phyloP scores from a whole-genome alignment of 805 yeast species.

The Komagataella ulmi region DNA sequence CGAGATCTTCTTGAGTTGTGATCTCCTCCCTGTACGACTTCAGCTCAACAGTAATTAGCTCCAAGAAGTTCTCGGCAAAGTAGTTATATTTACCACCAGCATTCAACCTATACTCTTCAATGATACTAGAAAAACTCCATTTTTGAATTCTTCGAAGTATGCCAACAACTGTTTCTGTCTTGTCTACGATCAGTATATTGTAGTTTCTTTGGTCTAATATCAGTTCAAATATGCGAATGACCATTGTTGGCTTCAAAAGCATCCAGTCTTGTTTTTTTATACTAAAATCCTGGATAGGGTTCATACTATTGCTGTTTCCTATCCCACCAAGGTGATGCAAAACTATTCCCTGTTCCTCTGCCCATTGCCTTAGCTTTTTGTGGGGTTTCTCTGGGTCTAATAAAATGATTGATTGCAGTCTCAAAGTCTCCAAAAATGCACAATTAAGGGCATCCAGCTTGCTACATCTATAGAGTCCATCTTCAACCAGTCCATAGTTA shows the following conservation, averaged over 20 bases:
- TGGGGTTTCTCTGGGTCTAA: conserved; percentile 83
- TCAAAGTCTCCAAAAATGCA: conserved; percentile 66
- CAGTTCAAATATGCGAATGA: conserved; percentile 53
- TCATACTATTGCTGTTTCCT: background rate
- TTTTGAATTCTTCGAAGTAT: conserved; percentile 70
- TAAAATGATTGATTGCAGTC: conserved; percentile 53
- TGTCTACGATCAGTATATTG: conserved; percentile 66
- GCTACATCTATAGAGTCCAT: conserved; percentile 74
- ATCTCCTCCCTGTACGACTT: conserved; percentile 22
- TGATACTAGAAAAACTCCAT: conserved; percentile 78
- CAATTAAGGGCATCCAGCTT: conserved; percentile 63
- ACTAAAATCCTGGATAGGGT: background rate
- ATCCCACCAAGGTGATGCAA: conserved; percentile 26
- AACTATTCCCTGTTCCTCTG: conserved; percentile 41
- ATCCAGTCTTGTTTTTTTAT: conserved; percentile 42
- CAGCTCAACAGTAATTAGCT: conserved; percentile 47
- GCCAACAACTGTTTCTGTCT: conserved; percentile 70
- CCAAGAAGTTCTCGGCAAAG: conserved; percentile 72
- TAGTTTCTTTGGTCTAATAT: conserved; percentile 45
- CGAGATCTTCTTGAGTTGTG: conserved; percentile 3
- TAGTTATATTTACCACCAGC: conserved; percentile 65
- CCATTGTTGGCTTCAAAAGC: conserved; percentile 54
- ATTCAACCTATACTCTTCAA: conserved; percentile 74
- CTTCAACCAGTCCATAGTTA: conserved; percentile 83
- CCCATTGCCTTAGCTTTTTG: conserved; percentile 50